These are phyloP conservation scores for Grosmannia serpens DNA, from an alignment of 2,329 filamentous ascomycete genomes.

Conservation along the genomic window DNA sequence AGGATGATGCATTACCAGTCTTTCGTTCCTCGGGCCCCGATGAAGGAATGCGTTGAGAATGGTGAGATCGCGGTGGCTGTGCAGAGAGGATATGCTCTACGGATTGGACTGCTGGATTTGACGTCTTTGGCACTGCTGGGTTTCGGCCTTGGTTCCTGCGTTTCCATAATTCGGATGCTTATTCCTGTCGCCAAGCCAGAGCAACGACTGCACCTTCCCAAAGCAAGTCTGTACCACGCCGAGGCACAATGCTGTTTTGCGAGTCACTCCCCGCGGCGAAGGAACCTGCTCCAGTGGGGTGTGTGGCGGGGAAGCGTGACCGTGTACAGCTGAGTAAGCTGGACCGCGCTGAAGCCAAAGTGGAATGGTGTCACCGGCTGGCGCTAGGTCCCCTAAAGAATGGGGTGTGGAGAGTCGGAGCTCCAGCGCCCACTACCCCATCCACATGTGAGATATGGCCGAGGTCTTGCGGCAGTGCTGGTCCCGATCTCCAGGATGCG, in stretches of 20 bases:
- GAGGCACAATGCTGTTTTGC: neutral
- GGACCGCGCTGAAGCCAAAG: neutral
- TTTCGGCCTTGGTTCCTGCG: neutral
- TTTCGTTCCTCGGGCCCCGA: neutral
- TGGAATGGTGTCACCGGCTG: neutral
- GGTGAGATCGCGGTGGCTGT: neutral
- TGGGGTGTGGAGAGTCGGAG: conserved; percentile 1
- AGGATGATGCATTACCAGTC: neutral
- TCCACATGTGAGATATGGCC: conserved; percentile 13
- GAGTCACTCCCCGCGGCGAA: neutral
- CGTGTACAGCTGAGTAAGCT: neutral
- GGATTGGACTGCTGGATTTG: neutral
- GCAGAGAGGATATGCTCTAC: neutral
- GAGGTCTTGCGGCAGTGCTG: conserved; percentile 10
- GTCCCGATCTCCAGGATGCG: neutral
- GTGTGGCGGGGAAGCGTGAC: neutral
- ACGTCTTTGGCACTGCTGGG: neutral
- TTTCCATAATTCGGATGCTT: neutral
- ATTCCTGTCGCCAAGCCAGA: neutral
- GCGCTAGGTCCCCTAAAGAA: neutral
- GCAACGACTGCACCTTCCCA: neutral
- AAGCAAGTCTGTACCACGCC: neutral
- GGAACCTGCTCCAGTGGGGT: neutral
- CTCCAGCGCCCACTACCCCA: neutral
- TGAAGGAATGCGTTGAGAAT: neutral